Conservation (phyloP, 1,139 yeast genomes). For the Kodamaea sp. region DNA sequence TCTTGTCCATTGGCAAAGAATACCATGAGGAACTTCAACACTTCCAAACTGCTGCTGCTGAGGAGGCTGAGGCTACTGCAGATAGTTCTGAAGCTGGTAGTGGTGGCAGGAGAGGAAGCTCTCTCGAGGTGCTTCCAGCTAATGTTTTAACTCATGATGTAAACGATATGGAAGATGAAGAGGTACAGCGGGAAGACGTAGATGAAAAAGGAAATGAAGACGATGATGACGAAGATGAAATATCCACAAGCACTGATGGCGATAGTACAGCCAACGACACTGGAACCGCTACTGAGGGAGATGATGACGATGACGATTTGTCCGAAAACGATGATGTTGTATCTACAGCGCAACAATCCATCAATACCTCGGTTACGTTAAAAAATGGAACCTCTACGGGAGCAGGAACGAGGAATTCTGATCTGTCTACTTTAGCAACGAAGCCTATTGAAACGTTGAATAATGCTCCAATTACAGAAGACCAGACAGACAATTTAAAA, state of each 20-base stretch:
- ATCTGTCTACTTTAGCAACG: constrained; percentile 14
- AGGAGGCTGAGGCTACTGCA: constrained; percentile 18
- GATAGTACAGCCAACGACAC: constrained; percentile 10
- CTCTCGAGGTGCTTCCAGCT: constrained; percentile 10
- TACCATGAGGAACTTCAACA: constrained; percentile 41
- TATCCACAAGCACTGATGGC: constrained; percentile 22
- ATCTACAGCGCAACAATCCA: constrained; percentile 17
- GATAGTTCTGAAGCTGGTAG: constrained; percentile 7
- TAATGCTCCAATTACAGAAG: constrained; percentile 42
- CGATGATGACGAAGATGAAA: constrained; percentile 31
- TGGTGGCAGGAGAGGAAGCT: constrained; percentile 4
- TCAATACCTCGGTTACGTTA: constrained; percentile 16
- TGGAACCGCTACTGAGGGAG: constrained; percentile 24
- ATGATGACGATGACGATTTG: constrained; percentile 19
- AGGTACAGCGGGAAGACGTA: constrained; percentile 42
- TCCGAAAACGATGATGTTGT: constrained; percentile 23
- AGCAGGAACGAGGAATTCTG: constrained; percentile 15
- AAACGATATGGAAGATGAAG: constrained; percentile 49
- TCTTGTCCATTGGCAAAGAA: constrained; percentile 50
- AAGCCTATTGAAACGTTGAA: constrained; percentile 31
- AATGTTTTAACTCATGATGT: constrained; percentile 44
- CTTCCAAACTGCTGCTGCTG: constrained; percentile 30
- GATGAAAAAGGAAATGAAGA: constrained; percentile 38
- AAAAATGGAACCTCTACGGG: constrained; percentile 12
- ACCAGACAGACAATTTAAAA: constrained; percentile 40